Base-by-base conservation (phyloP, 1,284 basidiomycete species). In the Moesziomyces sp. region DNA sequence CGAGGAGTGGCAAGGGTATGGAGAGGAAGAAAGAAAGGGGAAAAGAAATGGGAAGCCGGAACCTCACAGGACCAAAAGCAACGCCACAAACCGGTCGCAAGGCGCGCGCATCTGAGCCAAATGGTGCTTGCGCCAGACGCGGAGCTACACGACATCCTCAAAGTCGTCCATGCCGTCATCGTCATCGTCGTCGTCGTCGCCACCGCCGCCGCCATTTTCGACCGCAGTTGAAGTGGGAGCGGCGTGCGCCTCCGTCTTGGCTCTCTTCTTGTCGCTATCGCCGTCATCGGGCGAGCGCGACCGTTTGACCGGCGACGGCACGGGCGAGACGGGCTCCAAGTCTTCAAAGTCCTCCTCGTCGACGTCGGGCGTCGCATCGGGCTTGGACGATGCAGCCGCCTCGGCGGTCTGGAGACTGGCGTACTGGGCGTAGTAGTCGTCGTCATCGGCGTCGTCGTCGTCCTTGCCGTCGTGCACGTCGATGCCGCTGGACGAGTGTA, bases 371-470 rank as follows among this genome's bases (percentile, higher is more conserved):
- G 65, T 58, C 16, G 57, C 60, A 23, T 47, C 56, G 3, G 74
- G 45, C 13, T 68, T 74, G 44, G 80, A 71, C 10, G 65, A 65
- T n/a, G 71, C 76, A 9, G 77, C 71, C 14, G 64, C 57, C 44
- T 68, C 66, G 34, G 74, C 72, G 3, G 74, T 66, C 21, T 76
- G 72, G 19, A 81, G 68, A 50, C 67, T 61, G 8, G 80, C 77
- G 50, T 82, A 83, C 30, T 76, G 75, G 13, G 77, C 74, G 38
- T 81, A 83, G 72, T 83, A 83, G 54, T 83, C 81, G 45, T 77
- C 77, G 44, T 80, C 78, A 13, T 66, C 76, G 30, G 50, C 73
- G 2, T 63, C 72, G 19, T 69, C 59, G 30, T 62, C 58, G 16
- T 69, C 57, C 46, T 67, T 72, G 45, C 67, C 66, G 30, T 62